Evolutionary conservation across 108 stramenopile genomes (phyloP).

Genomic region (Thalassiosira profunda): DNA sequence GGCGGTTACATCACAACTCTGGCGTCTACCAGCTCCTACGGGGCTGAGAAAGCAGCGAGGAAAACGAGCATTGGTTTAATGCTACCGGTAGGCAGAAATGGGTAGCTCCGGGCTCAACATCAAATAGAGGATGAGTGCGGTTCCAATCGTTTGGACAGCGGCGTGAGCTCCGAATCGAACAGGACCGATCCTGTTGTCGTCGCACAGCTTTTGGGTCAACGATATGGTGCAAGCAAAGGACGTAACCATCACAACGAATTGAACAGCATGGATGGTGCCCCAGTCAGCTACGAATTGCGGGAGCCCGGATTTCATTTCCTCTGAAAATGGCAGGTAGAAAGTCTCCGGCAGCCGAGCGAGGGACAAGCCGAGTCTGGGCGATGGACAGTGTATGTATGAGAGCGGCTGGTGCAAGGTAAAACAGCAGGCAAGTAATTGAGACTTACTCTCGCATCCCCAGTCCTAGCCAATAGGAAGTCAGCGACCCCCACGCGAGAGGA

Average conservation of each 20-base stretch:
- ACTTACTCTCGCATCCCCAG: constrained; percentile 49
- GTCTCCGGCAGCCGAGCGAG: constrained; percentile 38
- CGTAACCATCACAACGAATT: constrained; percentile 16
- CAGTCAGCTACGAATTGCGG: constrained; percentile 14
- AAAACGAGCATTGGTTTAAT: no score
- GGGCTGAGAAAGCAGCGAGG: no score
- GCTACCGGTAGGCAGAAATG: constrained; percentile 11
- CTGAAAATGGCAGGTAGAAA: constrained; percentile 19
- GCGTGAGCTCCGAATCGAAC: constrained; percentile 45
- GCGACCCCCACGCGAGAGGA: constrained; percentile 45
- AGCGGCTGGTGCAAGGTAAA: no score
- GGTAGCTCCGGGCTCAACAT: constrained; percentile 34
- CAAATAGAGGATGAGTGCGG: constrained; percentile 44
- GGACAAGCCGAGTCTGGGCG: constrained; percentile 32
- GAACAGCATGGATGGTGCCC: constrained; percentile 22
- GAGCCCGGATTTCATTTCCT: constrained; percentile 2
- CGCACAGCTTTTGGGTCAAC: constrained; percentile 51
- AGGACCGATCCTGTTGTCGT: constrained; percentile 37
- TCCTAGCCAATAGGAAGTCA: constrained; percentile 52
- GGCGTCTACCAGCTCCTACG: no score
- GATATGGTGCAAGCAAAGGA: constrained; percentile 11
- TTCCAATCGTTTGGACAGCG: constrained; percentile 17
- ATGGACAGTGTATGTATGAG: no score
- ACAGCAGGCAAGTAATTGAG: no score
- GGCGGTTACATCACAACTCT: no score